Conservation (phyloP, 306 rosid genomes). For the Erythrophleum fordii region DNA sequence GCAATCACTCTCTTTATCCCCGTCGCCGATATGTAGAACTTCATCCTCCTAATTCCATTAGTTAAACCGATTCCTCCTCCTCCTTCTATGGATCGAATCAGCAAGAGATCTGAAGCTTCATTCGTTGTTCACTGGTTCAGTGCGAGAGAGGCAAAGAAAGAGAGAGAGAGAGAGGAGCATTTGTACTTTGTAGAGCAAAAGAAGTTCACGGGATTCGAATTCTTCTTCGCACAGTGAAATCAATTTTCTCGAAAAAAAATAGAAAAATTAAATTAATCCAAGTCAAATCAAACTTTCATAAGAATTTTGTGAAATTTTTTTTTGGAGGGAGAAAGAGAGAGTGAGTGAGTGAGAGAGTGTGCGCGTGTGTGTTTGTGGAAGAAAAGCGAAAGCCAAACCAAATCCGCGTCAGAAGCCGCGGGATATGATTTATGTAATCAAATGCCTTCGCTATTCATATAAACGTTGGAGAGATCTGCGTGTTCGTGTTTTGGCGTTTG, state of each 20-base stretch:
- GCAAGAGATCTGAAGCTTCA: slow-evolving; percentile 41
- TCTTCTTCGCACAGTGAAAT: slow-evolving; percentile 16
- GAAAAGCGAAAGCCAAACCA: neutral
- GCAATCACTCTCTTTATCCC: slow-evolving; percentile 69
- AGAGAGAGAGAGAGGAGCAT: neutral
- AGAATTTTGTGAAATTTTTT: neutral
- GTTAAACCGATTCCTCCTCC: slow-evolving; percentile 32
- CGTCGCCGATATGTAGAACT: slow-evolving; percentile 78
- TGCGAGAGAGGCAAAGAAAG: neutral
- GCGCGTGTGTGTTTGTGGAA: neutral
- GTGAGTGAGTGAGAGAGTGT: slow-evolving; percentile 7
- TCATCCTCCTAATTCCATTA: slow-evolving; percentile 62
- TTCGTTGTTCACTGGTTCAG: slow-evolving; percentile 24
- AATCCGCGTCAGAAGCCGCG: slow-evolving; percentile 58
- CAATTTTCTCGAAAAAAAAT: neutral
- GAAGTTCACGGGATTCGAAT: slow-evolving; percentile 41
- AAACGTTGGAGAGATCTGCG: neutral
- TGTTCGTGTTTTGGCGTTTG: neutral
- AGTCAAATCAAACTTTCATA: neutral
- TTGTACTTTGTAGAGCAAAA: neutral
- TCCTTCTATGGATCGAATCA: neutral
- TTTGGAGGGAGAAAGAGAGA: neutral
- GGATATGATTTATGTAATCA: slow-evolving; percentile 43
- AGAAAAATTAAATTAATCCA: neutral
- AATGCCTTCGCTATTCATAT: neutral